Evolutionary conservation across 768 basidiomycete species (phyloP).

Genomic region (Amanita molliuscula): DNA sequence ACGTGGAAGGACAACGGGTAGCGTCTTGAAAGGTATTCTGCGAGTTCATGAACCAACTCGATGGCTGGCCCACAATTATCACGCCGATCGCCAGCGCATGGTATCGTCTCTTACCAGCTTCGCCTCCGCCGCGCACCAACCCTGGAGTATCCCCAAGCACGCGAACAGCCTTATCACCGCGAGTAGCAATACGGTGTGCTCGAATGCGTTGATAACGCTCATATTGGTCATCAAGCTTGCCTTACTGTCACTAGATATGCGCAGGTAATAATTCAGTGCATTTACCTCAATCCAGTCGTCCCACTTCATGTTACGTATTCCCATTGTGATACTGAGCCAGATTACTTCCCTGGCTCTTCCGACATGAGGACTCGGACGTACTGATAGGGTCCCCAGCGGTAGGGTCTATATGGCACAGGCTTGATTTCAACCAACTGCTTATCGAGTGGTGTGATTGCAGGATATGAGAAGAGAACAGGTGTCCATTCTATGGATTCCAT

Average conservation of each 20-base stretch:
- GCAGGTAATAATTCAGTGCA: neutral
- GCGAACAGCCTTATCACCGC: constrained; percentile 35
- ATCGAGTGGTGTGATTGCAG: constrained; percentile 31
- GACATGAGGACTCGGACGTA: constrained; percentile 21
- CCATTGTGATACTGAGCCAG: constrained; percentile 53
- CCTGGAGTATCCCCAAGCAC: constrained; percentile 39
- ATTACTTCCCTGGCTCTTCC: neutral
- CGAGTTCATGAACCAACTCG: constrained; percentile 59
- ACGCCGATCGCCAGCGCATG: neutral
- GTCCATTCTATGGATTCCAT: constrained; percentile 31
- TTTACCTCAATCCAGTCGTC: constrained; percentile 65
- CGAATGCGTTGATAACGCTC: constrained; percentile 46
- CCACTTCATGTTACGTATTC: constrained; percentile 57
- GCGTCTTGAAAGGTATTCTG: constrained; percentile 53
- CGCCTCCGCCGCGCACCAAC: constrained; percentile 24
- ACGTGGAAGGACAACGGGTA: constrained; percentile 50
- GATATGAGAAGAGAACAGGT: constrained; percentile 41
- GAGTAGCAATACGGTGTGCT: constrained; percentile 40
- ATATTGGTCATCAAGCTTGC: constrained; percentile 54
- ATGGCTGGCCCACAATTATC: constrained; percentile 27
- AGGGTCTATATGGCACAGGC: constrained; percentile 58
- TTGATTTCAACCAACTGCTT: constrained; percentile 32
- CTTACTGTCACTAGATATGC: constrained; percentile 12
- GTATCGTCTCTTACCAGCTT: constrained; percentile 25
- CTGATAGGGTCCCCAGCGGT: constrained; percentile 55